Evolutionary conservation across 805 yeast genomes (phyloP).

Genomic region (Candida arabinofermentans): DNA sequence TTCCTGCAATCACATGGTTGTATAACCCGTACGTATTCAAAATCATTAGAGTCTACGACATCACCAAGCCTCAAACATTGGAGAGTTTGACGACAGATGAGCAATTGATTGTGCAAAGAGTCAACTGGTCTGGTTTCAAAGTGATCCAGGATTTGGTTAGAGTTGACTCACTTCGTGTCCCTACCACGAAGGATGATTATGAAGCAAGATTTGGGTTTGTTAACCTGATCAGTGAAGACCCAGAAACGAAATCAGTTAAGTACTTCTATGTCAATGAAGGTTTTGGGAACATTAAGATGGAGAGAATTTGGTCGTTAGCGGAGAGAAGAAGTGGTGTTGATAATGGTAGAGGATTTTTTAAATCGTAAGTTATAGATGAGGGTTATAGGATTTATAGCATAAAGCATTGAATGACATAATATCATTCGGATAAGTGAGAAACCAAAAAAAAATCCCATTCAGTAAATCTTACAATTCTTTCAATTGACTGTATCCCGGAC

Average conservation of each 20-base stretch:
- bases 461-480: too few species aligned
- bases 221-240: conserved; percentile 41
- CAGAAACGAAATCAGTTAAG: conserved; percentile 32
- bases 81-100: conserved; percentile 62
- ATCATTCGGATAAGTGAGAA: not conserved
- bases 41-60: conserved; percentile 65
- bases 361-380: conserved; percentile 2
- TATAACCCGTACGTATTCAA: conserved; percentile 67
- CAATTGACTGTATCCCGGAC: too few species aligned
- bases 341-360: conserved; percentile 52
- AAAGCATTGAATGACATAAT: not conserved
- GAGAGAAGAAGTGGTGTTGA: conserved; percentile 64
- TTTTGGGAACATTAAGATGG: conserved; percentile 80
- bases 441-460: not conserved
- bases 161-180: conserved; percentile 43
- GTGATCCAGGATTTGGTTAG: conserved; percentile 59
- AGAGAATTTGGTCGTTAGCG: conserved; percentile 78
- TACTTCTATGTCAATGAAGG: conserved; percentile 63
- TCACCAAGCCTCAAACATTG: conserved; percentile 57
- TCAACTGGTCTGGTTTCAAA: conserved; percentile 62
- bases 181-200: conserved; percentile 20
- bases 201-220: conserved; percentile 44
- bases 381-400: not conserved
- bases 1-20: conserved; percentile 53
- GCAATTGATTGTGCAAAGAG: conserved; percentile 60